Percentiles rank a stretch among this genome's conserved stretches.
These are phyloP conservation scores for Metschnikowia gelsemii DNA, from an alignment of 805 yeast species.

Conservation along the genomic window DNA sequence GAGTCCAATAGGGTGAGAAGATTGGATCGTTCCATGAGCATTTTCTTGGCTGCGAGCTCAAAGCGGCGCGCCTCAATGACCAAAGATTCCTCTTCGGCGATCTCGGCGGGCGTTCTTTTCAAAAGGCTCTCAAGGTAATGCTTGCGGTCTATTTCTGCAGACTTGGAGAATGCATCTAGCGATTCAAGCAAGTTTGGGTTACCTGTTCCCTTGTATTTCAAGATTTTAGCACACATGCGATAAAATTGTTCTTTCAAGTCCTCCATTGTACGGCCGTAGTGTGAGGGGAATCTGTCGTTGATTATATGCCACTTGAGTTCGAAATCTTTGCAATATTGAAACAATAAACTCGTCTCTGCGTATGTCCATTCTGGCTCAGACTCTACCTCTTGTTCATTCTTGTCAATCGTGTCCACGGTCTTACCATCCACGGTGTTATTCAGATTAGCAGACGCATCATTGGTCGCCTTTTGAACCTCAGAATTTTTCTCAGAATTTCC, in stretches of 20 bases:
- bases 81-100: slow-evolving; percentile 95
- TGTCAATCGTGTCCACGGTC: slow-evolving; percentile 15
- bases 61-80: slow-evolving; percentile 90
- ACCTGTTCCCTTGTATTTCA: slow-evolving; percentile 43
- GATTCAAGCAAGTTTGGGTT: slow-evolving; percentile 54
- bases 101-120: slow-evolving; percentile 89
- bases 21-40: slow-evolving; percentile 78
- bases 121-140: slow-evolving; percentile 73
- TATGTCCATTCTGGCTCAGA: slow-evolving; percentile 58
- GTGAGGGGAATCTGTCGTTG: slow-evolving; percentile 53
- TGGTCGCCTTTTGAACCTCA: not conserved
- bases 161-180: slow-evolving; percentile 62
- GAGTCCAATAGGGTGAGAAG: slow-evolving; percentile 78
- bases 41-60: slow-evolving; percentile 87
- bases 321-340: slow-evolving; percentile 59
- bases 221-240: slow-evolving; percentile 51
- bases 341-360: slow-evolving; percentile 77
- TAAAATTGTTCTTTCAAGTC: slow-evolving; percentile 85
- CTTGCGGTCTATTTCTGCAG: slow-evolving; percentile 76
- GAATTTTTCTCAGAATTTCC: not conserved
- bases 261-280: slow-evolving; percentile 53
- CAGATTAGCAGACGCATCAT: too few species aligned
- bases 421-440: slow-evolving; percentile 31
- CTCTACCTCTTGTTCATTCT: slow-evolving; percentile 29
- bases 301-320: slow-evolving; percentile 71